These are phyloP conservation scores for Ogataea nonfermentans DNA, from an alignment of 805 yeast species.

Conservation along the genomic window DNA sequence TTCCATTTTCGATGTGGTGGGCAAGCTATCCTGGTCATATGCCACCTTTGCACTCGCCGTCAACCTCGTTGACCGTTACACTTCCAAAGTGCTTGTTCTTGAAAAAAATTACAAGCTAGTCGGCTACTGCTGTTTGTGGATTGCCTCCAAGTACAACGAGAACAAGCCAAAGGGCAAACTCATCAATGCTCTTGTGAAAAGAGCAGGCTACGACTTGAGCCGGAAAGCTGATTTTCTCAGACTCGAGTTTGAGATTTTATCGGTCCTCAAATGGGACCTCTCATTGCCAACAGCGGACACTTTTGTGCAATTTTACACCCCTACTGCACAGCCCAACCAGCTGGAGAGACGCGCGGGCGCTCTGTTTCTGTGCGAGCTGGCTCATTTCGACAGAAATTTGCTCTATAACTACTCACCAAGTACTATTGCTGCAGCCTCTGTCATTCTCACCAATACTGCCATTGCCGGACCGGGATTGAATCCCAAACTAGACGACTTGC, in stretches of 20 bases:
- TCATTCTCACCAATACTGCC: slow-evolving; percentile 45
- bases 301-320: slow-evolving; percentile 55
- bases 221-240: slow-evolving; percentile 43
- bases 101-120: slow-evolving; percentile 37
- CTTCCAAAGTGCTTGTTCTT: slow-evolving; percentile 34
- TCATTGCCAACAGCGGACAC: slow-evolving; percentile 61
- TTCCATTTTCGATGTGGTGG: slow-evolving; percentile 32
- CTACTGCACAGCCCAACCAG: slow-evolving; percentile 32
- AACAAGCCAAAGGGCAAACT: slow-evolving; percentile 51
- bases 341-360: slow-evolving; percentile 55
- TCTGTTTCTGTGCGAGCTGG: slow-evolving; percentile 61
- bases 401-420: slow-evolving; percentile 48
- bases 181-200: slow-evolving; percentile 29
- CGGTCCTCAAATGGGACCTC: slow-evolving; percentile 62
- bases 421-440: slow-evolving; percentile 51
- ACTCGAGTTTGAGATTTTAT: slow-evolving; percentile 68
- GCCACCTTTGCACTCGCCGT: slow-evolving; percentile 39
- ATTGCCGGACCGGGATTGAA: slow-evolving; percentile 33
- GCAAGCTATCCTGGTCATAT: slow-evolving; percentile 30
- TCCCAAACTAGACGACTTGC: slow-evolving; percentile 31
- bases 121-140: slow-evolving; percentile 47
- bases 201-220: slow-evolving; percentile 31
- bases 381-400: slow-evolving; percentile 59
- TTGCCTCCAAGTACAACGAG: slow-evolving; percentile 44
- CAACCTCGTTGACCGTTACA: slow-evolving; percentile 39